phyloP scores from a whole-genome alignment of 176 grass and related monocot species.

The Oryza nivara region DNA sequence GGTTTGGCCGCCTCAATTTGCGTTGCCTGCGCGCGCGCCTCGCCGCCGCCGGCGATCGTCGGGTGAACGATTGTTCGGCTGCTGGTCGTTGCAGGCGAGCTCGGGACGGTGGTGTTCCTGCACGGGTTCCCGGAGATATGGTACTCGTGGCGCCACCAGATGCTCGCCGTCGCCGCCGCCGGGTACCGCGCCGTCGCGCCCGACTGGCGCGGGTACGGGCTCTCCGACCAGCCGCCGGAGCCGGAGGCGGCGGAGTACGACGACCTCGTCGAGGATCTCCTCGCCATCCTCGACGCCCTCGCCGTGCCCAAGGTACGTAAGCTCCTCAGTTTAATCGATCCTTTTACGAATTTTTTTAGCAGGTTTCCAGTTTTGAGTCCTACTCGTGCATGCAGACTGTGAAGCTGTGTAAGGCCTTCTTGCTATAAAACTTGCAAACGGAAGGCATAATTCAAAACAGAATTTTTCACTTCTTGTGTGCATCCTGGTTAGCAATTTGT shows the following conservation, averaged over 20 bases:
- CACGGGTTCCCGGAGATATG: slow-evolving; percentile 76
- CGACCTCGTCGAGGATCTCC: slow-evolving; percentile 50
- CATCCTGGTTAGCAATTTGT: too few relatives aligned
- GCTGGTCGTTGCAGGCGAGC: background rate
- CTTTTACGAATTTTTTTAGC: too few relatives aligned
- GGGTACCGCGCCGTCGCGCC: slow-evolving; percentile 66
- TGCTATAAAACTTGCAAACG: too few relatives aligned
- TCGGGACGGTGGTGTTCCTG: slow-evolving; percentile 58
- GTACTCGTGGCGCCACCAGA: slow-evolving; percentile 73
- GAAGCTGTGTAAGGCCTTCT: too few relatives aligned
- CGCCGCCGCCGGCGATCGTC: too few relatives aligned
- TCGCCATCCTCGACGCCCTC: slow-evolving; percentile 49
- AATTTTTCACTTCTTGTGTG: too few relatives aligned
- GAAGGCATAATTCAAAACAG: too few relatives aligned
- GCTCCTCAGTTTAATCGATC: too few relatives aligned
- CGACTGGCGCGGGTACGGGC: slow-evolving; percentile 65
- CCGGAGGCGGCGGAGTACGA: slow-evolving; percentile 33
- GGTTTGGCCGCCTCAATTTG: background rate
- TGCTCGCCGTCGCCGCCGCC: slow-evolving; percentile 57
- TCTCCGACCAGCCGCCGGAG: slow-evolving; percentile 62
- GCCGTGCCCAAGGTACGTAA: background rate
- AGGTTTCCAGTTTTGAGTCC: too few relatives aligned
- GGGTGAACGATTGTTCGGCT: too few relatives aligned
- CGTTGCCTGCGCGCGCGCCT: too few relatives aligned
- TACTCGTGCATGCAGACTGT: too few relatives aligned